Base-by-base conservation (phyloP, 352 stramenopile genomes). In the Phytophthora hybrid region DNA sequence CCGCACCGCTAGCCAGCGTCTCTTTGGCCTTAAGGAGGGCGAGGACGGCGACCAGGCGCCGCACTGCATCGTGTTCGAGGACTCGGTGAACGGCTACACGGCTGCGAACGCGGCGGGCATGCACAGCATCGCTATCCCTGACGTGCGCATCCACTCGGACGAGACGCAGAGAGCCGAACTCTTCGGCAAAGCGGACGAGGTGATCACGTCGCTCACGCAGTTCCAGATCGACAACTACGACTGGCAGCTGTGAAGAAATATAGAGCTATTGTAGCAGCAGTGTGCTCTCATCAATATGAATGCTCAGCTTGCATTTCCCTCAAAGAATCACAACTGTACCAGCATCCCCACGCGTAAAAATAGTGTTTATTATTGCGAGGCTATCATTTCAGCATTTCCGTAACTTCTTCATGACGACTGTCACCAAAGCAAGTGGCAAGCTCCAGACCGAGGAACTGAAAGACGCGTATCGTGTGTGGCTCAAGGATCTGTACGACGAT, bases 51-150 rank as follows among this genome's bases (percentile, higher is more conserved):
- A 78, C 32, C 72, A 74, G 16, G 53, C 62, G 37, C 77, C 82
- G n/a, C 71, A 74, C 46, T 94, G 81, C 63, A 71, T 94, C 61
- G 84, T 94, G 59, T 93, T 94, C 57, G 89, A 95, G 56, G 89
- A 95, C 77, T 93, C 89, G 37, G 73, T 90, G 16, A 82, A 87
- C 32, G 89, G 89, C 23, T 86, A 93, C 19, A 78, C 77, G 26
- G 87, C 87, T 5, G 87, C 82, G 0, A 91, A 91, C 16, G 76
- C 78, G 2, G 89, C 89, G 2, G 78, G 63, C 8, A 94, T 94
- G 89, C 79, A 89, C 68, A 87, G 81, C 16, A 83, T 96, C 47
- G 87, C 87, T 29, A 76, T 96, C 39, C 89, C 87, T 0, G 89
- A 96, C 61, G 63, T 84, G 9, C 84, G 89, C 47, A 89, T 93